These are phyloP conservation scores for Neurospora tetrasperma DNA, from an alignment of 495 filamentous ascomycete genomes.

Conservation along the genomic window DNA sequence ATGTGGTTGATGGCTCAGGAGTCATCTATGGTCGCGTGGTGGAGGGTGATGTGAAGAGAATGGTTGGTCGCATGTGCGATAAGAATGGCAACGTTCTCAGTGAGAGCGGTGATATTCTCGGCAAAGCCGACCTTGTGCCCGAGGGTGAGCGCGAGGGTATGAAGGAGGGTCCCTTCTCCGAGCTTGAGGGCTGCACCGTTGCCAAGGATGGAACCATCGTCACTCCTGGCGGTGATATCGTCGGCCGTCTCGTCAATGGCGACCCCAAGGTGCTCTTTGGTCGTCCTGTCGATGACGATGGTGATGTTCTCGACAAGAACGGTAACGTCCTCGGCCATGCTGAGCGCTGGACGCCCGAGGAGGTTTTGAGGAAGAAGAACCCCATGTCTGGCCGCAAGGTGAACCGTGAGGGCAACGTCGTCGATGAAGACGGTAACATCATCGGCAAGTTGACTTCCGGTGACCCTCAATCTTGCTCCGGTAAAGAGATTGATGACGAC, in stretches of 20 bases:
- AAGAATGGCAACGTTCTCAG: conserved; percentile 73
- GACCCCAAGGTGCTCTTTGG: conserved; percentile 63
- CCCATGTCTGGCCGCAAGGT: conserved; percentile 66
- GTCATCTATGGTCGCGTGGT: conserved; percentile 64
- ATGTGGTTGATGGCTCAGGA: conserved; percentile 68
- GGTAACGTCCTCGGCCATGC: conserved; percentile 75
- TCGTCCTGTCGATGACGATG: conserved; percentile 71
- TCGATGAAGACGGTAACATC: conserved; percentile 69
- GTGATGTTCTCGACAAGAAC: conserved; percentile 71
- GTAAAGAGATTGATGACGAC: conserved; percentile 76
- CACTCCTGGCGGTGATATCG: conserved; percentile 50
- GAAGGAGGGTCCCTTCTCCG: conserved; percentile 72
- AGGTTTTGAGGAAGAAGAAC: conserved; percentile 49
- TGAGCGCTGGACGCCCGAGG: conserved; percentile 71
- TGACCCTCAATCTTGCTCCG: conserved; percentile 56
- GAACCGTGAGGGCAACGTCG: conserved; percentile 73
- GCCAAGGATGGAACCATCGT: conserved; percentile 66
- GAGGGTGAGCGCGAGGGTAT: conserved; percentile 54
- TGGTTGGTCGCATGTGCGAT: conserved; percentile 74
- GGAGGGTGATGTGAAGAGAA: conserved; percentile 57
- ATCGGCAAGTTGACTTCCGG: conserved; percentile 72
- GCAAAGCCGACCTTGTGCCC: conserved; percentile 66
- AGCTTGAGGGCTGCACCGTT: conserved; percentile 61
- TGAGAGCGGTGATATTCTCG: conserved; percentile 70
- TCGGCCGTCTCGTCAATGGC: conserved; percentile 65